Conservation (phyloP, 768 basidiomycete species). For the Russula sp. region DNA sequence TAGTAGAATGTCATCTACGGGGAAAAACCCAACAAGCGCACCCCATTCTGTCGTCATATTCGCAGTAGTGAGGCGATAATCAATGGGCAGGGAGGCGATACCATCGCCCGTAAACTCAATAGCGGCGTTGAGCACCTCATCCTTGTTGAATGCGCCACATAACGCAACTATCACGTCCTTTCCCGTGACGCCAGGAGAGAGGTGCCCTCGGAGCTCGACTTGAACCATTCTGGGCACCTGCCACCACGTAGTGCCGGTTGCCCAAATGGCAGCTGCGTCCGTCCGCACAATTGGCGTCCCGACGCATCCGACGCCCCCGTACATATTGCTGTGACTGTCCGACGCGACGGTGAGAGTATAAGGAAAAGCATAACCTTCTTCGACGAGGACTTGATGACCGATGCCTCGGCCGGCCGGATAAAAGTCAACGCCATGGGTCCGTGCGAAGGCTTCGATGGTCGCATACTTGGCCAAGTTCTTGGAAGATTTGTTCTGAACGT, state of each 20-base stretch:
- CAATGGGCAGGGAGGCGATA: slow-evolving; percentile 66
- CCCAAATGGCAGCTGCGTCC: slow-evolving; percentile 94
- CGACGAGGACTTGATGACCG: slow-evolving; percentile 94
- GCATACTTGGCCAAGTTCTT: slow-evolving; percentile 93
- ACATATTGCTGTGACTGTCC: slow-evolving; percentile 98
- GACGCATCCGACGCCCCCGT: slow-evolving; percentile 94
- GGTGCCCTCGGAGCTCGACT: slow-evolving; percentile 78
- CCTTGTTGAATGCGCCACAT: slow-evolving; percentile 91
- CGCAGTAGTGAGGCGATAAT: slow-evolving; percentile 93
- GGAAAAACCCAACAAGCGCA: slow-evolving; percentile 92
- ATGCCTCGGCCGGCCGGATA: slow-evolving; percentile 98
- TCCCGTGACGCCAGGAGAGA: slow-evolving; percentile 88
- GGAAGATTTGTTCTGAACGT: slow-evolving; percentile 89
- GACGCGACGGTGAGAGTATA: slow-evolving; percentile 92
- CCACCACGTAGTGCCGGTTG: slow-evolving; percentile 99
- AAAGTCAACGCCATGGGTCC: slow-evolving; percentile 82
- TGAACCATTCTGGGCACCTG: slow-evolving; percentile 96
- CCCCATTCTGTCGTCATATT: slow-evolving; percentile 99
- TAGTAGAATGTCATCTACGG: slow-evolving; percentile 75
- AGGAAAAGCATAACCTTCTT: slow-evolving; percentile 98
- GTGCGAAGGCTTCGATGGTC: slow-evolving; percentile 85
- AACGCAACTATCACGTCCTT: slow-evolving; percentile 98
- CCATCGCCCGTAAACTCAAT: slow-evolving; percentile 96
- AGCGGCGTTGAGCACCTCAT: slow-evolving; percentile 94
- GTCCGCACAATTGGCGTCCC: slow-evolving; percentile 97